Conservation (phyloP, 176 grass and related monocot genomes). For the Carex littledalei region DNA sequence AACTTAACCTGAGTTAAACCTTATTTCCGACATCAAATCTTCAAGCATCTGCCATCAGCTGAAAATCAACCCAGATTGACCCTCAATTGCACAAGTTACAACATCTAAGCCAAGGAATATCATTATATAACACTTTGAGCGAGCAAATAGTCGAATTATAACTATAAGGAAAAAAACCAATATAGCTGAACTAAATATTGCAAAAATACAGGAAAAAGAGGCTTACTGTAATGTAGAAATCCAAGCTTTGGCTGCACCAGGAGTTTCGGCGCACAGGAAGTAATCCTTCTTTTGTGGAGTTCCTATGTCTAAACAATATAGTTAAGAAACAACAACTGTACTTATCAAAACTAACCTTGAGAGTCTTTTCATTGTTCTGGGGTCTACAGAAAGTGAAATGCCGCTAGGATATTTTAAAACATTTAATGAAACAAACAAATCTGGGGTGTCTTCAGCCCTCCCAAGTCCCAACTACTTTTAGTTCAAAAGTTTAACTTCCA, state of each 20-base stretch:
- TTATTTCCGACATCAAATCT: not conserved
- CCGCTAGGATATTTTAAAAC: not conserved
- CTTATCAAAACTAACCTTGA: constrained; percentile 22
- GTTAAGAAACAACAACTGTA: constrained; percentile 42
- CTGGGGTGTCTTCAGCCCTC: not conserved
- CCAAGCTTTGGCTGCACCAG: constrained; percentile 87
- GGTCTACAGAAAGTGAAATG: not conserved
- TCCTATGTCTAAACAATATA: constrained; percentile 58
- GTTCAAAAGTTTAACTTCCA: not conserved
- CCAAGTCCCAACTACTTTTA: not conserved
- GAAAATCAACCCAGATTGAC: not conserved
- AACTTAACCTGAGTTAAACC: not conserved
- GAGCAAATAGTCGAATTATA: not conserved
- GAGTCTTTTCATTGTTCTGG: not conserved
- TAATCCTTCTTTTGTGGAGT: constrained; percentile 99
- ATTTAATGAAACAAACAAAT: not conserved
- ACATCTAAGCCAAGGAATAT: not conserved
- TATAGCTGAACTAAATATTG: not conserved
- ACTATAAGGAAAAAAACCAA: not conserved
- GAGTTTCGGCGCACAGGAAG: constrained; percentile 96
- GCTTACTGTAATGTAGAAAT: constrained; percentile 94
- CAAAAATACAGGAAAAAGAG: constrained; percentile 24
- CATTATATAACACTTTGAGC: not conserved
- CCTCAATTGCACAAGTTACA: not conserved
- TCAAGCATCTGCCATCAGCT: not conserved